Evolutionary conservation across 2,329 filamentous ascomycete species (phyloP).

Genomic region (Aspergillus thermomutatus): DNA sequence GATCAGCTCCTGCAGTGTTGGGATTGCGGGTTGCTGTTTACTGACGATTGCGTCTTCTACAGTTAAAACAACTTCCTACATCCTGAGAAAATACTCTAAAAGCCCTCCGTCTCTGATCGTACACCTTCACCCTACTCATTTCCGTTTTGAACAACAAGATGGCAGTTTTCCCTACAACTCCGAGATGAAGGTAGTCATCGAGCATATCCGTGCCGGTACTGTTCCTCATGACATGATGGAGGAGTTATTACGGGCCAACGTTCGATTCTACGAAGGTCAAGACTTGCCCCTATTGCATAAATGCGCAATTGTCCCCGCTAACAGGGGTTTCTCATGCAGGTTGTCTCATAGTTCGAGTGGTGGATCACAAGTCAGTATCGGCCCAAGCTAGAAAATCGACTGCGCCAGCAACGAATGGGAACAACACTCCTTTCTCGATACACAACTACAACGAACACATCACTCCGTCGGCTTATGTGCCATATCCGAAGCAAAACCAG

Average conservation of each 20-base stretch:
- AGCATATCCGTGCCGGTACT: constrained; percentile 72
- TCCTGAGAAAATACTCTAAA: constrained; percentile 74
- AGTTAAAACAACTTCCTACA: constrained; percentile 74
- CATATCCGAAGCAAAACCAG: constrained; percentile 59
- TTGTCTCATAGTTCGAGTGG: constrained; percentile 89
- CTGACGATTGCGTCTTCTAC: constrained; percentile 20
- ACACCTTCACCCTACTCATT: constrained; percentile 80
- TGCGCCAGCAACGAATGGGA: constrained; percentile 56
- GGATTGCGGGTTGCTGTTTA: constrained; percentile 9
- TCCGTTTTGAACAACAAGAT: constrained; percentile 90
- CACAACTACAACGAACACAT: constrained; percentile 90
- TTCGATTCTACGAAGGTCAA: constrained; percentile 82
- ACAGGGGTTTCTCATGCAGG: constrained; percentile 35
- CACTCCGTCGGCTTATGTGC: constrained; percentile 80
- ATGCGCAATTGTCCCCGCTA: constrained; percentile 2
- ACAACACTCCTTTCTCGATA: constrained; percentile 72
- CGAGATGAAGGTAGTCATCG: constrained; percentile 77
- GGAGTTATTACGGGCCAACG: constrained; percentile 66
- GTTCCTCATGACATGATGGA: constrained; percentile 86
- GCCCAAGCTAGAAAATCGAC: constrained; percentile 57
- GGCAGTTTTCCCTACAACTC: constrained; percentile 89
- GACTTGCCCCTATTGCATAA: neutral
- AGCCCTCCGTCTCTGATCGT: constrained; percentile 78
- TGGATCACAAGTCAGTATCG: constrained; percentile 73
- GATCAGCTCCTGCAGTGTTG: constrained; percentile 4